Evolutionary conservation across 805 yeast genomes (phyloP).

Genomic region (Candida succiphila): DNA sequence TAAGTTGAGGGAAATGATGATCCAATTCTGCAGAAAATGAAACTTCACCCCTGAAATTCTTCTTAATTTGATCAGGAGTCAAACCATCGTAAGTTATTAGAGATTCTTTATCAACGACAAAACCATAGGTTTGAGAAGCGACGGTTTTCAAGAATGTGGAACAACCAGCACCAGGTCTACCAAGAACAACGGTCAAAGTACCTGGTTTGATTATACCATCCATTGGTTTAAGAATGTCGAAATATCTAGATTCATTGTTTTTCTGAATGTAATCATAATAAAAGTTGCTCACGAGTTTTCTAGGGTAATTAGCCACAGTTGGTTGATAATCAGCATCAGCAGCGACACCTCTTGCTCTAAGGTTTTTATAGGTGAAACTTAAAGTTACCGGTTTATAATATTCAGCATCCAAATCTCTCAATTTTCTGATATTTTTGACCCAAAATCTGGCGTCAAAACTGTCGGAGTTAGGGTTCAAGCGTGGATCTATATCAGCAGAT

Average conservation of each 20-base stretch:
- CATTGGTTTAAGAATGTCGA: constrained; percentile 54
- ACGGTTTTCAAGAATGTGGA: constrained; percentile 56
- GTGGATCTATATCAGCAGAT: constrained; percentile 19
- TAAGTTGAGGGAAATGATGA: constrained; percentile 56
- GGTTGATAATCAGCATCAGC: constrained; percentile 60
- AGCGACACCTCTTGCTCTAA: constrained; percentile 57
- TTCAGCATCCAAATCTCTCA: constrained; percentile 45
- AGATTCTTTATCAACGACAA: constrained; percentile 36
- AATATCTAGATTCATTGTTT: constrained; percentile 24
- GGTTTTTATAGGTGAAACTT: constrained; percentile 48
- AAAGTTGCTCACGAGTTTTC: constrained; percentile 22
- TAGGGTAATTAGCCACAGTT: constrained; percentile 37
- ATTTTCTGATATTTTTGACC: constrained; percentile 54
- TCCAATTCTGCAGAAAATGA: constrained; percentile 64
- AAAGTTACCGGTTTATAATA: constrained; percentile 52
- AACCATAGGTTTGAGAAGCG: constrained; percentile 51
- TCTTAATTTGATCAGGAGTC: constrained; percentile 36
- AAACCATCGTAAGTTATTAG: constrained; percentile 44
- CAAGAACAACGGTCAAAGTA: constrained; percentile 59
- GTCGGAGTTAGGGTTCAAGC: constrained; percentile 51
- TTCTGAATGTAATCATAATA: constrained; percentile 14
- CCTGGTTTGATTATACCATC: constrained; percentile 56
- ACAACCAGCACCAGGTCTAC: constrained; percentile 81
- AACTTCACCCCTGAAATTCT: constrained; percentile 57
- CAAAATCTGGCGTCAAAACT: constrained; percentile 51